Conservation (phyloP, 2,329 filamentous ascomycete genomes). For the Fusarium verticillioides region DNA sequence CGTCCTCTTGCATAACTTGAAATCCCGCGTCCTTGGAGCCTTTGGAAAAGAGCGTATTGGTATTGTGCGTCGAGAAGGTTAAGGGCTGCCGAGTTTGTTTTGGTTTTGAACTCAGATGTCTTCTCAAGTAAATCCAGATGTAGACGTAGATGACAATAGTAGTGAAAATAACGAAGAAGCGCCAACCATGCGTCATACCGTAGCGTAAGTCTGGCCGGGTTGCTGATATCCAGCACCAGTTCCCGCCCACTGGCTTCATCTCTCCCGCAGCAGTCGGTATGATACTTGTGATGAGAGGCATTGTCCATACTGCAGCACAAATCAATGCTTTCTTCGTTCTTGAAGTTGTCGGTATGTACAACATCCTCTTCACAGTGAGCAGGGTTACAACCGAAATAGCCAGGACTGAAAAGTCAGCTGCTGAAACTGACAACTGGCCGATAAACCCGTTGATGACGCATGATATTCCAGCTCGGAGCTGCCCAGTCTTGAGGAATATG, state of each 20-base stretch:
- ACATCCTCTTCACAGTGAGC: conserved; percentile 35
- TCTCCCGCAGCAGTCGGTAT: conserved; percentile 31
- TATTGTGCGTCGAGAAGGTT: conserved; percentile 9
- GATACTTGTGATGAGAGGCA: conserved; percentile 36
- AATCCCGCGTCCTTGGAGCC: conserved; percentile 16
- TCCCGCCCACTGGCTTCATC: conserved; percentile 52
- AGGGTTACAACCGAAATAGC: conserved; percentile 41
- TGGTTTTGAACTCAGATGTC: conserved; percentile 5
- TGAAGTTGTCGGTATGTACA: conserved; percentile 34
- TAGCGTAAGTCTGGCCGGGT: conserved; percentile 55
- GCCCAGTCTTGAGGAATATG: conserved; percentile 21
- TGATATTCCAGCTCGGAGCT: conserved; percentile 21
- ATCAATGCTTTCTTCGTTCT: conserved; percentile 18
- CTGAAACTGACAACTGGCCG: conserved; percentile 39
- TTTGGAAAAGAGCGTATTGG: conserved; percentile 6
- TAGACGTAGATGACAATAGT: conserved; percentile 56
- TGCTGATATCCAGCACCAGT: conserved; percentile 60
- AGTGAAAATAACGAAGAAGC: conserved; percentile 54
- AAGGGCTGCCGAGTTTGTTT: background rate
- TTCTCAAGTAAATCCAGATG: conserved; percentile 46
- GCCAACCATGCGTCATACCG: conserved; percentile 58
- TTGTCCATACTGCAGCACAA: conserved; percentile 32
- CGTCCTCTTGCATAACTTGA: conserved; percentile 19
- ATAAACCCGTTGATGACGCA: conserved; percentile 36
- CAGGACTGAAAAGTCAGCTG: conserved; percentile 42